Percentiles rank a stretch among this genome's conserved stretches.
phyloP scores from a whole-genome alignment of 345 rosid species.

The Triadica sebifera region DNA sequence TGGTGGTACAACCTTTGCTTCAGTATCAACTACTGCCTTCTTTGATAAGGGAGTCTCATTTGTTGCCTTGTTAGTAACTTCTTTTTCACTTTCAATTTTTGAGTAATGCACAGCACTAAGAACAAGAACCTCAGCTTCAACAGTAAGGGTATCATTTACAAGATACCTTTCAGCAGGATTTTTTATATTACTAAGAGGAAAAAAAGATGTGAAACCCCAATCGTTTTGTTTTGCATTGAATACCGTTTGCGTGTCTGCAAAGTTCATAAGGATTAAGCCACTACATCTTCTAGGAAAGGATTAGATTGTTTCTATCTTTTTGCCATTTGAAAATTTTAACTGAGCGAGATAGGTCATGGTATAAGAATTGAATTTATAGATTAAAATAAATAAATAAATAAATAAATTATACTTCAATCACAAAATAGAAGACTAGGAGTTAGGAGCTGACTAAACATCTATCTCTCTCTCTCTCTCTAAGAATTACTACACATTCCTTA shows the following conservation, averaged over 20 bases:
- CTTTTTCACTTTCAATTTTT: not conserved
- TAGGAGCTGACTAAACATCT: too few relatives aligned
- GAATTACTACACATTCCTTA: too few relatives aligned
- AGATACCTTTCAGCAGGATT: constrained; percentile 2
- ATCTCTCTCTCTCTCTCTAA: too few relatives aligned
- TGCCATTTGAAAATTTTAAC: too few relatives aligned
- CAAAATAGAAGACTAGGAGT: too few relatives aligned
- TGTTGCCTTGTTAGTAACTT: not conserved
- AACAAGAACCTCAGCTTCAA: constrained; percentile 7
- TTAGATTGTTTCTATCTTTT: too few relatives aligned
- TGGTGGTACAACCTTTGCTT: not conserved
- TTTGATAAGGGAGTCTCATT: not conserved
- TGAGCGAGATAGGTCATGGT: too few relatives aligned
- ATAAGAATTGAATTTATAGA: too few relatives aligned
- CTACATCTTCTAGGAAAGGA: not conserved
- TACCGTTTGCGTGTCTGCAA: not conserved
- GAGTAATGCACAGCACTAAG: not conserved
- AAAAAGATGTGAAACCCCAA: constrained; percentile 13
- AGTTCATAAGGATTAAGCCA: constrained; percentile 3
- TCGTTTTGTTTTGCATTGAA: not conserved
- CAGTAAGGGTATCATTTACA: constrained; percentile 2
- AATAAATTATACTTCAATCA: too few relatives aligned
- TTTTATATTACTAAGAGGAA: not conserved
- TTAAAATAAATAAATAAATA: too few relatives aligned
- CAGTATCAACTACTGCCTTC: not conserved